phyloP scores from a whole-genome alignment of 176 grass and related monocot species.

The Lolium perenne region DNA sequence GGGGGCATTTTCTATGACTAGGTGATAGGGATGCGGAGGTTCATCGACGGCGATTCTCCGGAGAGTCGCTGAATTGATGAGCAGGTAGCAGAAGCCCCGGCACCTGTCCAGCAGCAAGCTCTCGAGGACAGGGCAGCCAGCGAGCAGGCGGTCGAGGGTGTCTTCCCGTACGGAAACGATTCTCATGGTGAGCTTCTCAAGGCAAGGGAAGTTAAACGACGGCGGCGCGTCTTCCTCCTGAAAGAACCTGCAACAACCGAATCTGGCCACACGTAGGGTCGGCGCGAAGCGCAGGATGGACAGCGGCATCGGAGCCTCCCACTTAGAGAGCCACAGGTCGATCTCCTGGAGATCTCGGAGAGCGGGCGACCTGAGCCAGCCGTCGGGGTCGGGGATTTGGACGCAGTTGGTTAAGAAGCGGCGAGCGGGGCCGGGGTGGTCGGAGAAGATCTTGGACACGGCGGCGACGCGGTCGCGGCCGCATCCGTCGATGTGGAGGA shows the following conservation, averaged over 20 bases:
- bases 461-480: too few relatives aligned
- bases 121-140: not conserved
- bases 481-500: too few relatives aligned
- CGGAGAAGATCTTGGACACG: not conserved
- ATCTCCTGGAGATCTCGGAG: not conserved
- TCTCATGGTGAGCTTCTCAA: not conserved
- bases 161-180: not conserved
- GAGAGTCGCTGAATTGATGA: not conserved
- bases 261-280: not conserved
- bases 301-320: not conserved
- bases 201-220: not conserved
- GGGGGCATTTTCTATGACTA: slow-evolving; percentile 12
- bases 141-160: not conserved
- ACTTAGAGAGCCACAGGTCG: too few relatives aligned
- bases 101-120: not conserved
- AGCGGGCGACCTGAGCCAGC: not conserved
- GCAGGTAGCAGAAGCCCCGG: not conserved
- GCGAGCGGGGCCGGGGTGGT: not conserved
- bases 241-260: not conserved
- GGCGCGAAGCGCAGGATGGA: not conserved
- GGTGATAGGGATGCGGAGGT: not conserved
- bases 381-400: not conserved
- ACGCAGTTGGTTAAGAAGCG: not conserved
- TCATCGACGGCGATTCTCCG: not conserved
- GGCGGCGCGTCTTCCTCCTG: not conserved